Percentiles rank a stretch among this genome's conserved stretches.
Evolutionary conservation across 2,329 filamentous ascomycete genomes (phyloP).

Genomic region (Cryphonectria radicalis): DNA sequence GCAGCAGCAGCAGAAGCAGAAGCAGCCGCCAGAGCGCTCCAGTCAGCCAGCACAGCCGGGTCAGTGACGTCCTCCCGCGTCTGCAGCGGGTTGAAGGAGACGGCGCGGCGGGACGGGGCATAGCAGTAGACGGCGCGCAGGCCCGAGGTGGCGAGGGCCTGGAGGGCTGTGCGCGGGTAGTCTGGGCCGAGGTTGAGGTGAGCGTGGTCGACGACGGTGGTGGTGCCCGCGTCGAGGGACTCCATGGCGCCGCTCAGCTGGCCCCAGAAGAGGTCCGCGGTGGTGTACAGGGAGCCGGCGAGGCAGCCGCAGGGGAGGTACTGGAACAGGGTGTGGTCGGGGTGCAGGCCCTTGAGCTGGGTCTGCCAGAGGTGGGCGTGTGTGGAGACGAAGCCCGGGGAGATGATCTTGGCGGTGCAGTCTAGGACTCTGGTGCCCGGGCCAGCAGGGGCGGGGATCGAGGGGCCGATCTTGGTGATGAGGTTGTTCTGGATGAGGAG

Average conservation of each 20-base stretch:
- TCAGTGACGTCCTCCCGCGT: constrained; percentile 34
- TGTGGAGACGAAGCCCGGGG: constrained; percentile 48
- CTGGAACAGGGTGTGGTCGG: constrained; percentile 34
- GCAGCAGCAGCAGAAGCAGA: constrained; percentile 28
- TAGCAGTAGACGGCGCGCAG: constrained; percentile 52
- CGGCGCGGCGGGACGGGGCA: constrained; percentile 39
- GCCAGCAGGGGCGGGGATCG: constrained; percentile 14
- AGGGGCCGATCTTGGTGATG: constrained; percentile 15
- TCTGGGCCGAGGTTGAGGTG: constrained; percentile 40
- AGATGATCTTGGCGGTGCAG: constrained; percentile 44
- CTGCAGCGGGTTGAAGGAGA: constrained; percentile 38
- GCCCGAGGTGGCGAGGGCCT: constrained; percentile 47
- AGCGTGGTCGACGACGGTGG: constrained; percentile 46
- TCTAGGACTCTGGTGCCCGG: constrained; percentile 41
- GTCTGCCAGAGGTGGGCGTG: constrained; percentile 52
- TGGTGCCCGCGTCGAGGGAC: constrained; percentile 47
- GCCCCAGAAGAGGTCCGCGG: constrained; percentile 53
- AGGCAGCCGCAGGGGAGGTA: constrained; percentile 43
- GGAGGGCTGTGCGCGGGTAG: constrained; percentile 41
- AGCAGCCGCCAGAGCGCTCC: constrained; percentile 37
- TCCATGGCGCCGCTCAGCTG: constrained; percentile 46
- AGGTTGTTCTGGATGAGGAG: constrained; percentile 24
- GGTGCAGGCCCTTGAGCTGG: constrained; percentile 36
- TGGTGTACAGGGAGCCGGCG: constrained; percentile 39
- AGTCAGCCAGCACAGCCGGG: constrained; percentile 43